Evolutionary conservation across 176 grass and related monocot genomes (phyloP).

Genomic region (Elaeis guineensis): DNA sequence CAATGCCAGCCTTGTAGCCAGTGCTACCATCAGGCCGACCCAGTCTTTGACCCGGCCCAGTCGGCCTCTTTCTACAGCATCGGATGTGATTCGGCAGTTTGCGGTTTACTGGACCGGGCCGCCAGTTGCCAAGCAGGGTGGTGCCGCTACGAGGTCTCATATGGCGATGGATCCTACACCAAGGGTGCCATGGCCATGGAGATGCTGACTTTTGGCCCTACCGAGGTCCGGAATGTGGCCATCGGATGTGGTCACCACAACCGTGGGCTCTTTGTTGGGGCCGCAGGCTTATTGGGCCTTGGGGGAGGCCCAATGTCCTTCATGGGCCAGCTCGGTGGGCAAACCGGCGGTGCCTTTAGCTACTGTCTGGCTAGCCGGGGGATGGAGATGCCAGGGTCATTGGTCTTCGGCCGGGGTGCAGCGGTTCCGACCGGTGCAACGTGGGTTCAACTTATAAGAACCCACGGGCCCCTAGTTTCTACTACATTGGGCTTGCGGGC

Average conservation of each 20-base stretch:
- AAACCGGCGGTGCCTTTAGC: constrained; percentile 63
- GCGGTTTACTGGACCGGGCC: constrained; percentile 25
- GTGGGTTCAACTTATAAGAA: constrained; percentile 74
- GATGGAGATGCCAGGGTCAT: constrained; percentile 28
- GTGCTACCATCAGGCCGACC: neutral
- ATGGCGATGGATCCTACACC: constrained; percentile 79
- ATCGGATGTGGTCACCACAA: constrained; percentile 93
- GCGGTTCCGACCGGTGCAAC: constrained; percentile 66
- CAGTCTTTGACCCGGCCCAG: constrained; percentile 5
- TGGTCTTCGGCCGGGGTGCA: constrained; percentile 54
- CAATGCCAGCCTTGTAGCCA: neutral
- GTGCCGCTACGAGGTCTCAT: constrained; percentile 55
- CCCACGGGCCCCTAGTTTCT: constrained; percentile 60
- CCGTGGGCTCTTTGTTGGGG: constrained; percentile 62
- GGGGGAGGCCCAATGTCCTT: constrained; percentile 87
- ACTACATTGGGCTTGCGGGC: constrained; percentile 69
- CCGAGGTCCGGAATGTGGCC: constrained; percentile 44
- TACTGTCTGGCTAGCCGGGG: constrained; percentile 74
- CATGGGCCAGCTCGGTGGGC: constrained; percentile 63
- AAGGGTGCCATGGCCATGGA: constrained; percentile 66
- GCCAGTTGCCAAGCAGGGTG: constrained; percentile 18
- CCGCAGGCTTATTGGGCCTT: constrained; percentile 57
- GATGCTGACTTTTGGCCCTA: constrained; percentile 54
- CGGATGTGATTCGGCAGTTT: constrained; percentile 45
- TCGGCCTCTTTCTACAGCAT: constrained; percentile 56